phyloP scores from a whole-genome alignment of 139 green algal genomes.

The Eudorina sp. region DNA sequence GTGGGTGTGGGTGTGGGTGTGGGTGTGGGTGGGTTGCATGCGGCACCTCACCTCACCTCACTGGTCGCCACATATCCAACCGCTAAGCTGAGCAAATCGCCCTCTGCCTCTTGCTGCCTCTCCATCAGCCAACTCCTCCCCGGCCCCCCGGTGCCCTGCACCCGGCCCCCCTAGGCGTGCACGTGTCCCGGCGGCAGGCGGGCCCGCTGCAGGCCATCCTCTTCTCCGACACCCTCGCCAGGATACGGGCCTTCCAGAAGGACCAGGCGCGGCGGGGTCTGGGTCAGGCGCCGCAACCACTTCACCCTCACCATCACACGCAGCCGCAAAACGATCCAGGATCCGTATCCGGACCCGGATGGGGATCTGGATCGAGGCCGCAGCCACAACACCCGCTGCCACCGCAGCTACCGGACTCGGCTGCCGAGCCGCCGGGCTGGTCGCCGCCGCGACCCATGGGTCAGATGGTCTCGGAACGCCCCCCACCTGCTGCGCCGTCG shows the following conservation, averaged over 20 bases:
- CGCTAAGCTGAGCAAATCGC: too few species aligned
- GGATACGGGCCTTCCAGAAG: conserved; percentile 39
- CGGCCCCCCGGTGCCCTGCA: background rate
- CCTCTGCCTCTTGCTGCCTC: background rate
- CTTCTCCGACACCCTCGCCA: conserved; percentile 45
- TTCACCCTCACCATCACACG: background rate
- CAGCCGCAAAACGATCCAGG: background rate
- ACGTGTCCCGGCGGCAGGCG: conserved; percentile 38
- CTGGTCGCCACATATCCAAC: too few species aligned
- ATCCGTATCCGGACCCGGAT: too few species aligned
- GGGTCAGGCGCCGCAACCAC: too few species aligned
- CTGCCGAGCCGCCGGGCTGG: background rate
- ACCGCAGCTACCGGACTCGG: background rate
- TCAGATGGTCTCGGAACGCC: too few species aligned
- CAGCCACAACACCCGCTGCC: background rate
- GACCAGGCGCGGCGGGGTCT: background rate
- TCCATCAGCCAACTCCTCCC: background rate
- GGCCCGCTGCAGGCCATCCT: conserved; percentile 47
- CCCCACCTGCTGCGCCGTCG: too few species aligned
- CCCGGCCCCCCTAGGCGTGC: conserved; percentile 19
- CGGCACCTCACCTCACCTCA: too few species aligned
- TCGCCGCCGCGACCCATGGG: background rate
- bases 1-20: too few species aligned
- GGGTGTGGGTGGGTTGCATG: too few species aligned
- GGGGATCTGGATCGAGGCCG: background rate